Evolutionary conservation across 2,329 filamentous ascomycete genomes (phyloP), one percentile per base, ranked within the genome.

Genomic region (Xylaria sp.): DNA sequence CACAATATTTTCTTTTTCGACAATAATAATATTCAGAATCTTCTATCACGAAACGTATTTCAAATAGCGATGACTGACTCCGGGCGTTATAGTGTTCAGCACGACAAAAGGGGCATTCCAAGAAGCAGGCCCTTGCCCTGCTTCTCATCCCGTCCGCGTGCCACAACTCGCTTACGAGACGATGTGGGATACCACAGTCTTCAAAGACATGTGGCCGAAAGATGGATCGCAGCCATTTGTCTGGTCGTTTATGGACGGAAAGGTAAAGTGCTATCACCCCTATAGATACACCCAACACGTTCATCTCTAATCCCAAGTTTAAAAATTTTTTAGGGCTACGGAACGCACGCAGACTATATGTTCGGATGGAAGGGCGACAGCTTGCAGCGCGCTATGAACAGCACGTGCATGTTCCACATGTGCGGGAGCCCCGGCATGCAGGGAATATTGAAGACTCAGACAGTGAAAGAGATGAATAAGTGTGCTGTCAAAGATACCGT

Each of bases 111-210:
- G 75, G 8, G 68, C 67, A 0, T 76, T 77, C 72, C 70, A 65
- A 45, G 75, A 76, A 62, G 71, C 72, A 1, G 73, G 70, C 0
- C 69, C 78, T 0, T 84, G 82, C 69, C 82, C 82, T 0, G 71
- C 69, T 0, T 76, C 74, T 4, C 76, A 85, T 73, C 83, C 83
- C 0, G 77, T 81, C 6, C 78, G 79, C 5, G 77, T 84, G 13
- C 78, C 82, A 1, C 83, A 84, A 70, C 72, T 84, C n/a, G 74
- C 75, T 18, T 77, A 82, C 76, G 82, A 84, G 72, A 81, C 83
- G 50, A 80, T 84, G 72, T 84, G 82, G 80, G 78, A 83, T 60
- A 81, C 80, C 20, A 74, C 77, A 3, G 72, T 70, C 41, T 83
- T 82, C 71, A 78, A 78, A 66, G 72, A 77, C 74, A 73, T 81